Evolutionary conservation across 192 early-diverging fungal species (phyloP).

Genomic region (Backusella australiensis): DNA sequence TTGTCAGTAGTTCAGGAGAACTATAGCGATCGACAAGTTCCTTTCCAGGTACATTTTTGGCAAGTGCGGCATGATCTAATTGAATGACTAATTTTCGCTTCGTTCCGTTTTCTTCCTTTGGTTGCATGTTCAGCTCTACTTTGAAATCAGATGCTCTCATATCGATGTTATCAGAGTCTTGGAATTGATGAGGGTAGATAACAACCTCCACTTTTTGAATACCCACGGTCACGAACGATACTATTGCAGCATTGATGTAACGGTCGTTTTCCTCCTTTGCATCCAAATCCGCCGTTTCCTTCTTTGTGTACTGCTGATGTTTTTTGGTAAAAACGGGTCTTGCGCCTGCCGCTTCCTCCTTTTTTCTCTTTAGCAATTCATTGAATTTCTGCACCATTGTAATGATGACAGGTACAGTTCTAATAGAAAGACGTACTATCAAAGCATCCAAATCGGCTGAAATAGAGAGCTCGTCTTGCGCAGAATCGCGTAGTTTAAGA

Average conservation of each 20-base stretch:
- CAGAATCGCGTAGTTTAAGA: neutral
- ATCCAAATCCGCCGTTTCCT: neutral
- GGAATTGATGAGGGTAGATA: constrained; percentile 44
- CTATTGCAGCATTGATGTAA: neutral
- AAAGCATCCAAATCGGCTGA: constrained; percentile 8
- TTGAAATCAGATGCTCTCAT: constrained; percentile 23
- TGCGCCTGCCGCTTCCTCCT: constrained; percentile 24
- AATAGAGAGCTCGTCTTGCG: neutral
- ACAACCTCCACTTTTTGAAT: constrained; percentile 29
- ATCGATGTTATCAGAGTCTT: constrained; percentile 44
- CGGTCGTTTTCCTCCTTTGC: neutral
- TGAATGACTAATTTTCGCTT: constrained; percentile 25
- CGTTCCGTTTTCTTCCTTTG: neutral
- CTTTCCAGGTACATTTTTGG: constrained; percentile 34
- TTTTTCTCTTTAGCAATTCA: constrained; percentile 56
- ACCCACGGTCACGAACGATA: neutral
- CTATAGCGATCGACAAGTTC: constrained; percentile 3
- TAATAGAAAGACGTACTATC: constrained; percentile 32
- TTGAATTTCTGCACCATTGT: constrained; percentile 44
- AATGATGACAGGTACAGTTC: constrained; percentile 60
- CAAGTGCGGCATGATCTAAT: constrained; percentile 29
- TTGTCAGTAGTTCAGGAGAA: neutral
- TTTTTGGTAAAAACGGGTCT: neutral
- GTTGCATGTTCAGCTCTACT: constrained; percentile 8
- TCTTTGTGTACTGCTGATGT: neutral